Evolutionary conservation across 495 filamentous ascomycete genomes (phyloP).

Genomic region (Penicillium paradoxum): DNA sequence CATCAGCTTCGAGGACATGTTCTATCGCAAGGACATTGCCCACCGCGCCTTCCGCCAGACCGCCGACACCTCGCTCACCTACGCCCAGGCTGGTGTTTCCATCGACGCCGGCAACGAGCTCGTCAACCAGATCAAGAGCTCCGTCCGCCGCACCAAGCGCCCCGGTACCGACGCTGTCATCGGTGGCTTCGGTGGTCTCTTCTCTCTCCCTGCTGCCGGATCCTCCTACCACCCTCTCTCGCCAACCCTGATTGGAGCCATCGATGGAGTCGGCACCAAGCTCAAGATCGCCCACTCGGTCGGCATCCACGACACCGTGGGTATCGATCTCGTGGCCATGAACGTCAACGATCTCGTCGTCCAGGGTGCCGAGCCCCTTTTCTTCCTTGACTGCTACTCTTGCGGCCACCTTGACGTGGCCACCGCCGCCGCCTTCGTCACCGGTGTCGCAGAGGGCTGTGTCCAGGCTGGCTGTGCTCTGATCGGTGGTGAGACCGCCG

Average conservation of each 20-base stretch:
- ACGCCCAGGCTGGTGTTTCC: conserved; percentile 87
- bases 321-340: conserved; percentile 96
- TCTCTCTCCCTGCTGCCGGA: conserved; percentile 69
- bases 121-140: conserved; percentile 80
- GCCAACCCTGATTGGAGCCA: conserved; percentile 80
- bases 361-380: conserved; percentile 86
- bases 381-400: conserved; percentile 95
- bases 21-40: conserved; percentile 89
- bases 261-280: conserved; percentile 96
- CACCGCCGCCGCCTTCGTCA: conserved; percentile 74
- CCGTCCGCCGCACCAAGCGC: conserved; percentile 70
- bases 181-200: conserved; percentile 89
- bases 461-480: conserved; percentile 77
- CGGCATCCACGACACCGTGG: conserved; percentile 85
- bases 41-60: conserved; percentile 52
- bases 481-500: conserved; percentile 91
- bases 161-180: conserved; percentile 87
- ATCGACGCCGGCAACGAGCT: conserved; percentile 90
- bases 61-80: conserved; percentile 65
- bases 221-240: conserved; percentile 60
- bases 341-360: conserved; percentile 97
- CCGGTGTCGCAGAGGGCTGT: conserved; percentile 83
- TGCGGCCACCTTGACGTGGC: conserved; percentile 76
- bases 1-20: conserved; percentile 86
- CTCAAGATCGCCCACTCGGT: conserved; percentile 88